These are phyloP conservation scores for Epichloe scottii DNA, from an alignment of 2,329 filamentous ascomycete species.

Conservation along the genomic window DNA sequence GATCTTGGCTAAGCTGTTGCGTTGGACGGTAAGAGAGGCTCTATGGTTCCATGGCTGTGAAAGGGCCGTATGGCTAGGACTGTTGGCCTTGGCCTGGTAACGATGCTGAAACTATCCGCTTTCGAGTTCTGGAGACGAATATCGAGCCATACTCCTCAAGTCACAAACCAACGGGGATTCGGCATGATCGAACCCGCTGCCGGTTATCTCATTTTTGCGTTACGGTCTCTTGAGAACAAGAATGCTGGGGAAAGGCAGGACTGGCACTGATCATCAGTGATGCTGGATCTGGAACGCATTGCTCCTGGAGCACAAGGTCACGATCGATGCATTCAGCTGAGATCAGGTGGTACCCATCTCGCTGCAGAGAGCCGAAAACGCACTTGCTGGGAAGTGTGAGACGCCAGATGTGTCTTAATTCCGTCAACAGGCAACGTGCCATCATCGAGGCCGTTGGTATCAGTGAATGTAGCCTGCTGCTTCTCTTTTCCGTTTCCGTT, in stretches of 20 bases:
- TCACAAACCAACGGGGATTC: not conserved
- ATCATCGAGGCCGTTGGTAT: not conserved
- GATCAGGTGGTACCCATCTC: constrained; percentile 5
- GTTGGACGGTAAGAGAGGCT: not conserved
- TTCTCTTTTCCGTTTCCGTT: not conserved
- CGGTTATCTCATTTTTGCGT: not conserved
- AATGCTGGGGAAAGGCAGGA: not conserved
- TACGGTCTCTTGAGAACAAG: not conserved
- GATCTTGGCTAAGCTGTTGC: not conserved
- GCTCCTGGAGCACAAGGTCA: not conserved
- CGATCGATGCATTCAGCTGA: not conserved
- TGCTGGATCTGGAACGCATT: not conserved
- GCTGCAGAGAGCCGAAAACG: constrained; percentile 1
- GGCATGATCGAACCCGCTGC: not conserved
- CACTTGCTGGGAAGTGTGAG: not conserved
- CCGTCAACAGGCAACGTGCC: not conserved
- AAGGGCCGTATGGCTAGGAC: not conserved
- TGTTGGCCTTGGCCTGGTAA: not conserved
- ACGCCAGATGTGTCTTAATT: not conserved
- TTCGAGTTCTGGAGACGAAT: not conserved
- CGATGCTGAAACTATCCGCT: not conserved
- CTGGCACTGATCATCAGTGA: not conserved
- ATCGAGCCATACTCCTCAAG: not conserved
- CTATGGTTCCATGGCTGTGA: not conserved
- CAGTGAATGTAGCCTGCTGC: not conserved